Evolutionary conservation across 2,329 filamentous ascomycete species (phyloP).

Genomic region (Epichloe uncinata): DNA sequence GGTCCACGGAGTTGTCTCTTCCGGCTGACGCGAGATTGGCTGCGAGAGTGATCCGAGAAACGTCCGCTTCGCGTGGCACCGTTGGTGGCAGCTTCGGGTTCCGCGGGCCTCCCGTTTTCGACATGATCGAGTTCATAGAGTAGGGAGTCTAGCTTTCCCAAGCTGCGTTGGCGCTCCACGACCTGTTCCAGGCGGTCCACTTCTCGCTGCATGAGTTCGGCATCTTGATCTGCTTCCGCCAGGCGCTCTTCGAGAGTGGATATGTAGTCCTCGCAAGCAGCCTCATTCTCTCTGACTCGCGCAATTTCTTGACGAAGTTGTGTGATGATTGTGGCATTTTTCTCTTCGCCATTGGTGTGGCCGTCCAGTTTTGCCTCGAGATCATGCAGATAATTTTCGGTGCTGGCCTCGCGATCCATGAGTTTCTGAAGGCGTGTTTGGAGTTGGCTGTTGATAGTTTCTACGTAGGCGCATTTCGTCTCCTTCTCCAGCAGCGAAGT

Average conservation of each 20-base stretch:
- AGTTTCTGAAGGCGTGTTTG: conserved; percentile 85
- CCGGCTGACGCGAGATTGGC: conserved; percentile 39
- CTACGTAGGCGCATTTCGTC: conserved; percentile 82
- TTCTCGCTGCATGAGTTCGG: conserved; percentile 93
- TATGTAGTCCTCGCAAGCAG: conserved; percentile 88
- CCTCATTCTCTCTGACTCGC: conserved; percentile 79
- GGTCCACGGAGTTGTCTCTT: conserved; percentile 40
- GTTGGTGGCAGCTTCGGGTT: conserved; percentile 18
- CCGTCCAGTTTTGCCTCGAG: conserved; percentile 83
- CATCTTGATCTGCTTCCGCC: conserved; percentile 89
- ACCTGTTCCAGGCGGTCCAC: conserved; percentile 90
- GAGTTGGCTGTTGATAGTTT: conserved; percentile 83
- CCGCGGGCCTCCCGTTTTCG: conserved; percentile 39
- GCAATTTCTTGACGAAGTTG: conserved; percentile 87
- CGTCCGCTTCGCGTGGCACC: conserved; percentile 29
- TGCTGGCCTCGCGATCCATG: conserved; percentile 80
- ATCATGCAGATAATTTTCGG: conserved; percentile 85
- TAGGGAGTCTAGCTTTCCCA: conserved; percentile 89
- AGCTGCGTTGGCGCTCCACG: conserved; percentile 83
- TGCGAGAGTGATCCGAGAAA: conserved; percentile 38
- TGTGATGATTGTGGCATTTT: conserved; percentile 70
- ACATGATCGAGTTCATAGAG: conserved; percentile 80
- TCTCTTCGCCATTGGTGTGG: conserved; percentile 83
- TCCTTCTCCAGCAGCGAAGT: conserved; percentile 83
- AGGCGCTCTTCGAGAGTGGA: conserved; percentile 90